A percentile compares a stretch with the other conserved stretches of the same genome.
Evolutionary conservation across 495 filamentous ascomycete species (phyloP).

Genomic region (Daldinia caldariorum): DNA sequence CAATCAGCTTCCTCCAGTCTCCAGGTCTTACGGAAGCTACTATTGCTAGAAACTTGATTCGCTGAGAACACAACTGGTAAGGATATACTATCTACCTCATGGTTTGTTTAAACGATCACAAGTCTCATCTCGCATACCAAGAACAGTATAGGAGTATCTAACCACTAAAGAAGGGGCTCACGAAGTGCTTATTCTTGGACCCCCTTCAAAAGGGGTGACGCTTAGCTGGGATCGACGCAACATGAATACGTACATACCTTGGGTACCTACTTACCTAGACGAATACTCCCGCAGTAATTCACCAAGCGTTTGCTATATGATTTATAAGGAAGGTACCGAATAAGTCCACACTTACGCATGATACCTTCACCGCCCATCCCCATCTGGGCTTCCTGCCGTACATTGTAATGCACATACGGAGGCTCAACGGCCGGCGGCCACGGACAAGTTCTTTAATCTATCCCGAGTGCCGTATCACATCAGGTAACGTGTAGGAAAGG

Average conservation of each 20-base stretch:
- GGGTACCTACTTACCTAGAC: background rate
- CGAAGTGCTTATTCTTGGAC: background rate
- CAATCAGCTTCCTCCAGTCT: background rate
- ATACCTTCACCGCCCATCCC: constrained; percentile 19
- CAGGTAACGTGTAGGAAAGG: constrained; percentile 13
- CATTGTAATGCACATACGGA: background rate
- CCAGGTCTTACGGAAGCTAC: background rate
- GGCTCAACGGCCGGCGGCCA: constrained; percentile 1
- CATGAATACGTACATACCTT: background rate
- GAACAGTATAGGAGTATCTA: background rate
- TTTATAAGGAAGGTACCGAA: background rate
- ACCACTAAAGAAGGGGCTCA: background rate
- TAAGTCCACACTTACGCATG: constrained; percentile 8
- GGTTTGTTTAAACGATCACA: background rate
- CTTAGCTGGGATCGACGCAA: constrained; percentile 28
- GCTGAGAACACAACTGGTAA: background rate
- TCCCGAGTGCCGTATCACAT: constrained; percentile 3
- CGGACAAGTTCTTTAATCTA: background rate
- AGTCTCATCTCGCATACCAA: background rate
- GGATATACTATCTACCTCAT: background rate
- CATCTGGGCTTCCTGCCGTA: constrained; percentile 3
- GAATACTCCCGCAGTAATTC: constrained; percentile 15
- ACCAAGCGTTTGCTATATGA: constrained; percentile 5
- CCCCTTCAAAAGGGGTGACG: constrained; percentile 13
- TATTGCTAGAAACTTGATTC: background rate